These are phyloP conservation scores for Cyclotella atomus DNA, from an alignment of 108 stramenopile species.

Conservation along the genomic window DNA sequence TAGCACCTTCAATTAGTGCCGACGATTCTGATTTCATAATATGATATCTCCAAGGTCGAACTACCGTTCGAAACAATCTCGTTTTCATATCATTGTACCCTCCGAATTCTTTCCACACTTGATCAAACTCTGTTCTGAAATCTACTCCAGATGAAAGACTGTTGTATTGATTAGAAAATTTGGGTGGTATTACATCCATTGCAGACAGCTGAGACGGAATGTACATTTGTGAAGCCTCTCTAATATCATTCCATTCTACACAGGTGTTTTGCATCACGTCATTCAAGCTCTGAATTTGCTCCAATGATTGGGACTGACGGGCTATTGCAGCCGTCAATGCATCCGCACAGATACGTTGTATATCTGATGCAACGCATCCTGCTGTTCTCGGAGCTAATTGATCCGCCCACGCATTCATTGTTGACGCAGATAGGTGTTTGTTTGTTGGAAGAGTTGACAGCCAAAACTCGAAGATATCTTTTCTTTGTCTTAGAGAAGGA, in stretches of 20 bases:
- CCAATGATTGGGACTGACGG: conserved; percentile 14
- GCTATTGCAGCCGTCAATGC: conserved; percentile 58
- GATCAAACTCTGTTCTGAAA: conserved; percentile 24
- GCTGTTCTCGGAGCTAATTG: conserved; percentile 63
- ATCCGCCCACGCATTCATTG: conserved; percentile 52
- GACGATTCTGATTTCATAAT: conserved; percentile 9
- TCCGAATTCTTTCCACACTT: conserved; percentile 57
- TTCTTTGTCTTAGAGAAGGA: conserved; percentile 73
- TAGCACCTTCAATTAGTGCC: conserved; percentile 16
- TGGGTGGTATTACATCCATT: conserved; percentile 71
- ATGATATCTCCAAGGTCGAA: conserved; percentile 73
- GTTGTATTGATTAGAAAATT: neutral
- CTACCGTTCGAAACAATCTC: conserved; percentile 71
- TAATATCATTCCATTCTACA: conserved; percentile 64
- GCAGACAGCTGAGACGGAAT: conserved; percentile 80
- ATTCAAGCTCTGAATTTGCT: neutral
- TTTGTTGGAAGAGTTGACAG: conserved; percentile 45
- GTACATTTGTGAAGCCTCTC: conserved; percentile 57
- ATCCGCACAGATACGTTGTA: conserved; percentile 67
- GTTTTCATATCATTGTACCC: conserved; percentile 69
- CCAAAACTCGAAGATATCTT: conserved; percentile 58
- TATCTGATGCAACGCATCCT: conserved; percentile 81
- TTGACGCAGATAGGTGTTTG: neutral
- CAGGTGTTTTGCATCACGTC: neutral
- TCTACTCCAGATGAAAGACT: neutral